Evolutionary conservation across 73 alveolate genomes (phyloP).

Genomic region (Tetrahymena malaccensis): DNA sequence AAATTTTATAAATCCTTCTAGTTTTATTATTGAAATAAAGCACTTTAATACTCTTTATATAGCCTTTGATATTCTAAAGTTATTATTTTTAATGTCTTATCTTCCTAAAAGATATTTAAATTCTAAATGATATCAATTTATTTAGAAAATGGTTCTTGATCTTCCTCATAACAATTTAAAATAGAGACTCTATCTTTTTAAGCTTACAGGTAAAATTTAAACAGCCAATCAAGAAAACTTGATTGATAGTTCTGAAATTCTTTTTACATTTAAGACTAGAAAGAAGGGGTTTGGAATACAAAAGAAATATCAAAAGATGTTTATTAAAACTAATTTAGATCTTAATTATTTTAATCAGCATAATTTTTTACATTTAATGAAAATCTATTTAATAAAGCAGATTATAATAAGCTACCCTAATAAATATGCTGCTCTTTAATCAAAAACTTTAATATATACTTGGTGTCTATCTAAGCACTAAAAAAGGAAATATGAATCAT

Average conservation of each 20-base stretch:
- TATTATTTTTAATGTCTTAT: neutral
- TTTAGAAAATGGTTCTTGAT: neutral
- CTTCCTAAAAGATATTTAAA: neutral
- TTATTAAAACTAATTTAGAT: neutral
- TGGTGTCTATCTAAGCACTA: neutral
- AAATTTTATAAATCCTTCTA: too few relatives aligned
- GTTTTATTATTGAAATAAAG: too few relatives aligned
- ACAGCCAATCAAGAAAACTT: neutral
- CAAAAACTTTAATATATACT: neutral
- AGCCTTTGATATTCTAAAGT: neutral
- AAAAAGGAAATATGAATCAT: neutral
- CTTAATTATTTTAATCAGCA: neutral
- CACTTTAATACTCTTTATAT: neutral
- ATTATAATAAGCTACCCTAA: neutral
- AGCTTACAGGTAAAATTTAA: neutral
- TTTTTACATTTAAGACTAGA: neutral
- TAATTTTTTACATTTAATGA: neutral
- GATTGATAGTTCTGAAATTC: neutral
- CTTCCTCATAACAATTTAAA: neutral
- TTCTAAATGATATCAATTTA: neutral
- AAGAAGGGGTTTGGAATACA: neutral
- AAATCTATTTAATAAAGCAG: neutral
- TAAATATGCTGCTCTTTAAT: neutral
- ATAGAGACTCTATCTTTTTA: neutral
- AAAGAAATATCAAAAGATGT: neutral